phyloP scores from a whole-genome alignment of 257 asterid genomes.

The Solanum pinnatisectum region DNA sequence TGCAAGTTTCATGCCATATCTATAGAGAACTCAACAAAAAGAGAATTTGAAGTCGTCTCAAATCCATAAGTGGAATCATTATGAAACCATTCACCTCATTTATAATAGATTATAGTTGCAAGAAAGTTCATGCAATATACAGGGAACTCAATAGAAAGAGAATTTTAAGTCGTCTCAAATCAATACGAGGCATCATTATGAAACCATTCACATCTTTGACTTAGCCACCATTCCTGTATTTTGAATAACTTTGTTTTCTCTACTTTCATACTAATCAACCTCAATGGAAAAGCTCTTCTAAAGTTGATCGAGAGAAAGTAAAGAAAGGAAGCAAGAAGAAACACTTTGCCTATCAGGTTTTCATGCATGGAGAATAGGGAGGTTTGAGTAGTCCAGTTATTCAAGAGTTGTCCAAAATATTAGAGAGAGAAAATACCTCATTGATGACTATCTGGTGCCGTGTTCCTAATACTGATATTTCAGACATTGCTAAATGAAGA shows the following conservation, averaged over 20 bases:
- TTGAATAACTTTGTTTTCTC: background rate
- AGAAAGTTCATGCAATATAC: background rate
- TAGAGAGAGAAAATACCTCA: constrained; percentile 43
- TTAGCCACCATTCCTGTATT: background rate
- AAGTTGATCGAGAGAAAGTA: background rate
- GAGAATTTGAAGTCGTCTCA: background rate
- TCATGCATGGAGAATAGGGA: background rate
- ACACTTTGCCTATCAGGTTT: background rate
- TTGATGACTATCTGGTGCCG: constrained; percentile 88
- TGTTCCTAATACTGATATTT: constrained; percentile 74
- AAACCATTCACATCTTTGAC: background rate
- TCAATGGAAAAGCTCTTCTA: background rate
- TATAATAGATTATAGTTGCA: background rate
- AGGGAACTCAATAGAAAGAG: background rate
- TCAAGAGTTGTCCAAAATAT: background rate
- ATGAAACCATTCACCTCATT: background rate
- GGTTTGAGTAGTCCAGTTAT: background rate
- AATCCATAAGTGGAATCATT: background rate
- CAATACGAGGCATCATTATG: background rate
- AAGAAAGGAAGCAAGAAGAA: background rate
- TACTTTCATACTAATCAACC: background rate
- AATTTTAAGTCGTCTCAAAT: background rate
- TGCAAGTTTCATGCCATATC: background rate
- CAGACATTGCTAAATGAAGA: constrained; percentile 93
- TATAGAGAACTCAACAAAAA: background rate